These are phyloP conservation scores for Bisporella sp. DNA, from an alignment of 2,329 filamentous ascomycete genomes.

Conservation along the genomic window DNA sequence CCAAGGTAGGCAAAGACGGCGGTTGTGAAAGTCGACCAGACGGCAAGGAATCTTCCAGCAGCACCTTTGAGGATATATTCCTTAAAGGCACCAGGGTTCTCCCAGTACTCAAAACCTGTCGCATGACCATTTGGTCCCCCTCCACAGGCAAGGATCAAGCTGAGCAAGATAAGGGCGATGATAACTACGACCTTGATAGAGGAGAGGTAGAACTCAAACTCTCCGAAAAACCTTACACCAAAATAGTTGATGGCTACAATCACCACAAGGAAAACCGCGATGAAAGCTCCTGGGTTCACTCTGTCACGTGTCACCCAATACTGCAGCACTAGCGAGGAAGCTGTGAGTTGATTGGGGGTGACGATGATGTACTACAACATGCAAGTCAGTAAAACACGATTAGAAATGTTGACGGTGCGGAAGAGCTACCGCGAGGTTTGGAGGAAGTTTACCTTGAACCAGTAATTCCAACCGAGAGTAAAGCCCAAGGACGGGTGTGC, in stretches of 20 bases:
- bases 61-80: constrained; percentile 32
- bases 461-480: constrained; percentile 44
- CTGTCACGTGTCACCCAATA: constrained; percentile 60
- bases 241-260: constrained; percentile 65
- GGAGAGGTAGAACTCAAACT: constrained; percentile 51
- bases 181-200: constrained; percentile 57
- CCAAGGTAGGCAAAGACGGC: constrained; percentile 55
- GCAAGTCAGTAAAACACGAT: too few relatives aligned
- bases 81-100: constrained; percentile 34
- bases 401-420: neutral
- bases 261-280: constrained; percentile 59
- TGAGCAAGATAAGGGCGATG: constrained; percentile 58
- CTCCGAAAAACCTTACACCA: constrained; percentile 27
- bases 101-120: constrained; percentile 45
- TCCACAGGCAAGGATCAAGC: constrained; percentile 55
- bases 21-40: constrained; percentile 44
- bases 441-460: constrained; percentile 21
- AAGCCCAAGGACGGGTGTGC: constrained; percentile 77
- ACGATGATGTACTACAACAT: constrained; percentile 69
- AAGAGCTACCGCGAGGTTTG: neutral
- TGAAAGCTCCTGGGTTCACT: constrained; percentile 74
- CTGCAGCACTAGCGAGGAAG: constrained; percentile 69
- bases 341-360: constrained; percentile 79
- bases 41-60: constrained; percentile 49
- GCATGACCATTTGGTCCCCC: constrained; percentile 52